Conservation (phyloP, 2,329 filamentous ascomycete species). For the Pseudocercospora fijiensis region DNA sequence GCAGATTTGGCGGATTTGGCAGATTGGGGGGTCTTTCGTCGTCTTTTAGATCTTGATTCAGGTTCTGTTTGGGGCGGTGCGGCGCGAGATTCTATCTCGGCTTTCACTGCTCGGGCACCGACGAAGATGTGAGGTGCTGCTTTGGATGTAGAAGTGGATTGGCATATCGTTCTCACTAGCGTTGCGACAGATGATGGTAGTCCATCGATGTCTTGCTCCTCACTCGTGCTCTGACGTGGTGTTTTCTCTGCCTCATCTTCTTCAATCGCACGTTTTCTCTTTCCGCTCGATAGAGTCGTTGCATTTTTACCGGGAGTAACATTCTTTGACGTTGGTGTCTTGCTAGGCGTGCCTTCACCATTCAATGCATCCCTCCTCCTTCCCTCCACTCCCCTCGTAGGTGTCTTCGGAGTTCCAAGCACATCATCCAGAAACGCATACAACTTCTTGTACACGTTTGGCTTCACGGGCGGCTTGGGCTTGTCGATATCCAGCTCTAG, state of each 20-base stretch:
- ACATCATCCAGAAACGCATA: constrained; percentile 76
- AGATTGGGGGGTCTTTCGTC: constrained; percentile 18
- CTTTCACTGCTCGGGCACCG: constrained; percentile 23
- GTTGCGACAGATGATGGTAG: constrained; percentile 21
- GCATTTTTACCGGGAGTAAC: neutral
- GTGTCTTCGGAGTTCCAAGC: constrained; percentile 50
- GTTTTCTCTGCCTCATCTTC: constrained; percentile 8
- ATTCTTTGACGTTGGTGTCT: neutral
- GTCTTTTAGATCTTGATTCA: neutral
- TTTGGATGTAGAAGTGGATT: constrained; percentile 19
- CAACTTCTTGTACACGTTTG: constrained; percentile 78
- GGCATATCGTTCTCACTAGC: constrained; percentile 56
- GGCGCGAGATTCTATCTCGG: constrained; percentile 17
- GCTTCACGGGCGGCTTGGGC: constrained; percentile 73
- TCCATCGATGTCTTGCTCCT: constrained; percentile 1
- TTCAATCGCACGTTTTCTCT: constrained; percentile 9
- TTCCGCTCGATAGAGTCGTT: neutral
- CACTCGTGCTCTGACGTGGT: neutral
- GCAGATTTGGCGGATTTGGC: constrained; percentile 6
- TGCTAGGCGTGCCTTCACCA: constrained; percentile 3
- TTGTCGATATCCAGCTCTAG: constrained; percentile 76
- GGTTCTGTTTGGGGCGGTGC: neutral
- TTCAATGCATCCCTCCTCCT: constrained; percentile 14
- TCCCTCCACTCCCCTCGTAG: constrained; percentile 8
- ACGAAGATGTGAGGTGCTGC: constrained; percentile 28